Evolutionary conservation across 2,329 filamentous ascomycete genomes (phyloP).

Genomic region (Sarocladium kiliense): DNA sequence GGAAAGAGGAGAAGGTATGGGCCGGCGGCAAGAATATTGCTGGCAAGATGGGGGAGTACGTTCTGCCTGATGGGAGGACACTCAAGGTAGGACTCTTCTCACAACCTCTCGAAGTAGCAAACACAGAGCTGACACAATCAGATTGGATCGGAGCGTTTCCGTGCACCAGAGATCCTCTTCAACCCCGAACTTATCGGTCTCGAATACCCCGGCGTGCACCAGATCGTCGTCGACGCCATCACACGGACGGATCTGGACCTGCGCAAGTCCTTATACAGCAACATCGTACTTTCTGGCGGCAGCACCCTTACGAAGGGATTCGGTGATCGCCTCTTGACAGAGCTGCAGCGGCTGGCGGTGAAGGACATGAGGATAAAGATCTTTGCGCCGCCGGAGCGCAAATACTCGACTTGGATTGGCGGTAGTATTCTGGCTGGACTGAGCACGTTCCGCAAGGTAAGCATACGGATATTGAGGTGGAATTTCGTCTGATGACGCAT

Average conservation of each 20-base stretch:
- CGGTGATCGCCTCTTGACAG: constrained; percentile 83
- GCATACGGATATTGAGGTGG: constrained; percentile 18
- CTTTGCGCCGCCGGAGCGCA: constrained; percentile 92
- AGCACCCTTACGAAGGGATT: constrained; percentile 97
- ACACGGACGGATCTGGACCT: constrained; percentile 93
- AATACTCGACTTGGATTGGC: constrained; percentile 99
- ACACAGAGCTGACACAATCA: constrained; percentile 29
- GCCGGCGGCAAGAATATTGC: constrained; percentile 66
- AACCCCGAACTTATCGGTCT: constrained; percentile 95
- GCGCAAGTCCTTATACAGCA: constrained; percentile 87
- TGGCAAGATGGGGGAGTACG: constrained; percentile 79
- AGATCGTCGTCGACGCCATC: constrained; percentile 96
- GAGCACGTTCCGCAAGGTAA: constrained; percentile 96
- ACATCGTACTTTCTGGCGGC: constrained; percentile 94
- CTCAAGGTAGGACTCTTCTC: constrained; percentile 62
- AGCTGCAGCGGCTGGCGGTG: constrained; percentile 88
- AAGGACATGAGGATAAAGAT: constrained; percentile 99
- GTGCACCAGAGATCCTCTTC: constrained; percentile 94
- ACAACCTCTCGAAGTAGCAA: not conserved
- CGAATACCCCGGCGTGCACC: constrained; percentile 94
- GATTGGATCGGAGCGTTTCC: constrained; percentile 90
- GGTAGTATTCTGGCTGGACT: constrained; percentile 94
- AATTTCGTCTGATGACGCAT: too few relatives aligned
- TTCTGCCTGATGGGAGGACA: constrained; percentile 86
- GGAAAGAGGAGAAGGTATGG: constrained; percentile 97